Percentiles rank a stretch among this genome's conserved stretches.
Conservation (phyloP, 495 filamentous ascomycete species). For the Chaetomium tenue region DNA sequence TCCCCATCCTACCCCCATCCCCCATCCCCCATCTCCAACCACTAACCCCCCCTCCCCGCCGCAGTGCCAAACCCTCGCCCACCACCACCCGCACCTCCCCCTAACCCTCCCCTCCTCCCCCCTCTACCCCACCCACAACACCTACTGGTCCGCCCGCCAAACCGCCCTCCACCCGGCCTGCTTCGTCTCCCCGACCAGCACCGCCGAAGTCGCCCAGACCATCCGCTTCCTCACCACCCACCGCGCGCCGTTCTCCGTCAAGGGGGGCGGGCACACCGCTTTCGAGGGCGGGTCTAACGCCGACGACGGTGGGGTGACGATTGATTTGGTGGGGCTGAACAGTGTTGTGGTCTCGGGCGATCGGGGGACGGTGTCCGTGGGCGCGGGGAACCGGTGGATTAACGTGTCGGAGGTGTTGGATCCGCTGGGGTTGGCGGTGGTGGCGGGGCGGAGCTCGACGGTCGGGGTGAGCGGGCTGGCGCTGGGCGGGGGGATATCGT, state of each 20-base stretch:
- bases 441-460: conserved; percentile 54
- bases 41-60: neutral
- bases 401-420: conserved; percentile 54
- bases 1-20: neutral
- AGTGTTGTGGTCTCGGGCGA: conserved; percentile 38
- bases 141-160: conserved; percentile 54
- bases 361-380: conserved; percentile 41
- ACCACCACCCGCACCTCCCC: conserved; percentile 24
- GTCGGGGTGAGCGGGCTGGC: conserved; percentile 61
- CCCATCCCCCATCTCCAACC: neutral
- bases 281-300: conserved; percentile 50
- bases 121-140: conserved; percentile 22
- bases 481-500: conserved; percentile 56
- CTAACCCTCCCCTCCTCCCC: conserved; percentile 27
- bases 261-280: conserved; percentile 54
- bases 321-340: conserved; percentile 53
- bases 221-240: conserved; percentile 35
- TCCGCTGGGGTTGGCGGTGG: conserved; percentile 45
- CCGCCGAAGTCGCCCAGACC: conserved; percentile 41
- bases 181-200: conserved; percentile 40
- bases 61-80: conserved; percentile 23
- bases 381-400: conserved; percentile 51
- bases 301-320: conserved; percentile 50
- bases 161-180: conserved; percentile 40
- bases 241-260: conserved; percentile 50